Evolutionary conservation across 495 filamentous ascomycete species (phyloP), one percentile per base, ranked within the genome.

Genomic region (Collariella sp.): DNA sequence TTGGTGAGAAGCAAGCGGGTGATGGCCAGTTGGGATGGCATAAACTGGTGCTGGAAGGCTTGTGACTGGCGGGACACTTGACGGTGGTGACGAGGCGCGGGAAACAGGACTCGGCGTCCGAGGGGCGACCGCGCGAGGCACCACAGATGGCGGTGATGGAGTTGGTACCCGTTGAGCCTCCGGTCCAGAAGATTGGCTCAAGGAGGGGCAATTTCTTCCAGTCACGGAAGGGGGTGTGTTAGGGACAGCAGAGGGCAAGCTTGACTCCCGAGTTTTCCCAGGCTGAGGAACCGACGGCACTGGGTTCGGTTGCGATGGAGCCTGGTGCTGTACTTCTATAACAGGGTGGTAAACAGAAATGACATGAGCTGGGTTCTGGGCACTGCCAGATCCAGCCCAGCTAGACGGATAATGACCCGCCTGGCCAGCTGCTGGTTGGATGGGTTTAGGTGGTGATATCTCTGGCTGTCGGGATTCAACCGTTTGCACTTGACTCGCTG

Each of bases 21-120:
- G 48, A 5, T 52, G 49, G 13, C 43, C 55, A 12, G 42, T 12
- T 10, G 35, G 55, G 24, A 57, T 5, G 2, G 23, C 11, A 18
- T 57, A 48, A 3, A 2, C 44, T 9, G 23, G 36, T 4, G 19
- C 13, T 7, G n/a, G 11, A 5, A 44, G 20, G 5, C n/a, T 11
- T 15, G 51, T 9, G 15, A 23, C 10, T 11, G 18, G 16, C 7
- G 46, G 19, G 7, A 46, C 4, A 10, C 13, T 20, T 13, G 38
- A 22, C 15, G 50, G 29, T 1, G 52, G 53, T 2, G 54, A 57
- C 1, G 54, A 49, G 31, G 52, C 52, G 2, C 52, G 52, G 12
- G 52, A 55, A 22, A 43, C 18, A 11, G 57, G 52, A 24, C 46
- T 59, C 2, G 46, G 52, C 12, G 42, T 55, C 7, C 20, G 46